Conservation (phyloP, 1,284 basidiomycete genomes). For the Ceratobasidium sp. region DNA sequence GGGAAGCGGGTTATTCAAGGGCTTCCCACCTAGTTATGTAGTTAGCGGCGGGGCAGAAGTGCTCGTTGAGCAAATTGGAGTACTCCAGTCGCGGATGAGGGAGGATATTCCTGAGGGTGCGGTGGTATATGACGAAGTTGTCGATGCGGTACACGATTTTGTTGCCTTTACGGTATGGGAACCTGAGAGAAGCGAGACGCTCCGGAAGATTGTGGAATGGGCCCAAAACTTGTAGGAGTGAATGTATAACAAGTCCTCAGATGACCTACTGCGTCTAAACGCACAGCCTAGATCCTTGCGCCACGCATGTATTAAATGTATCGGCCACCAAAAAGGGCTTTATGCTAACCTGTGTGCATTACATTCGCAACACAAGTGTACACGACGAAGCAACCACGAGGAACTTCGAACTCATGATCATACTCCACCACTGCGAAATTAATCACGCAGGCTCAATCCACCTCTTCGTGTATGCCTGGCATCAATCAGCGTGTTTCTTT, state of each 20-base stretch:
- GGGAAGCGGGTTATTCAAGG: slow-evolving; percentile 53
- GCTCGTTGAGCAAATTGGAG: slow-evolving; percentile 58
- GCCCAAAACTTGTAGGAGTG: not conserved
- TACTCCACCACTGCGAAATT: too few relatives aligned
- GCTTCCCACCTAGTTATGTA: slow-evolving; percentile 64
- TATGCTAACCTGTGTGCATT: too few relatives aligned
- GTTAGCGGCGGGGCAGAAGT: slow-evolving; percentile 61
- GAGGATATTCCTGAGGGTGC: slow-evolving; percentile 49
- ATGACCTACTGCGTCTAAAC: too few relatives aligned
- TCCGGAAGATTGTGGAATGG: slow-evolving; percentile 6
- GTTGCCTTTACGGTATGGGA: slow-evolving; percentile 50
- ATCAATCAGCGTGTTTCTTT: too few relatives aligned
- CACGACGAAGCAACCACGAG: too few relatives aligned
- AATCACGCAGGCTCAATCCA: too few relatives aligned
- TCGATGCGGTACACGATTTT: slow-evolving; percentile 63
- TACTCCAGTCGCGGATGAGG: slow-evolving; percentile 54
- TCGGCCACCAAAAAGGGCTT: too few relatives aligned
- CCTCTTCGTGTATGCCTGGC: too few relatives aligned
- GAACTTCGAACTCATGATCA: too few relatives aligned
- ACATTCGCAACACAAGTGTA: too few relatives aligned
- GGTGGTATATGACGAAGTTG: slow-evolving; percentile 53
- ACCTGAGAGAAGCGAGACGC: slow-evolving; percentile 18
- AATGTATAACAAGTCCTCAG: not conserved
- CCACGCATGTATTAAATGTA: too few relatives aligned
- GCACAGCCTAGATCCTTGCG: too few relatives aligned